Conservation (phyloP, 768 basidiomycete genomes). For the Suillus variegatus region DNA sequence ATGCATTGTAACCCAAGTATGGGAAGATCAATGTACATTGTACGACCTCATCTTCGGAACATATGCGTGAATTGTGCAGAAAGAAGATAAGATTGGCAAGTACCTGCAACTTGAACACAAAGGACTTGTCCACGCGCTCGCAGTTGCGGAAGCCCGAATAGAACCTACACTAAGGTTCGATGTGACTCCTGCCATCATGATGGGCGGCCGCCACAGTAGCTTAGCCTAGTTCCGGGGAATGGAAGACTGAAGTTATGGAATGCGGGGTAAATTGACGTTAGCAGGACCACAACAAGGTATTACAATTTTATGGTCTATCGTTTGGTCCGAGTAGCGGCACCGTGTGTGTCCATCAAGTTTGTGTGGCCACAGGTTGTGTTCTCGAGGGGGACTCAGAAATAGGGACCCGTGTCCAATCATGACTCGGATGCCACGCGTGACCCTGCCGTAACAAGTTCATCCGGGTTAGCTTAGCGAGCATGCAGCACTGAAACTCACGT, state of each 20-base stretch:
- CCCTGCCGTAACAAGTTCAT: not conserved
- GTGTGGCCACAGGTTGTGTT: too few relatives aligned
- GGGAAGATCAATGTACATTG: slow-evolving; percentile 31
- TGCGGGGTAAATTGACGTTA: not conserved
- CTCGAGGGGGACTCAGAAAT: not conserved
- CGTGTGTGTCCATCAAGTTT: not conserved
- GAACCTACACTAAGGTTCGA: not conserved
- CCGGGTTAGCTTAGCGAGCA: too few relatives aligned
- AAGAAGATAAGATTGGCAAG: not conserved
- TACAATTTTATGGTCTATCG: not conserved
- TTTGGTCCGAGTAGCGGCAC: not conserved
- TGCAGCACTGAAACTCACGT: not conserved
- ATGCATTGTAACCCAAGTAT: slow-evolving; percentile 33
- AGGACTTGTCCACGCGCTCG: not conserved
- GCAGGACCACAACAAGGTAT: not conserved
- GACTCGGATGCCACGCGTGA: not conserved
- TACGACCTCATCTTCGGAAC: slow-evolving; percentile 1
- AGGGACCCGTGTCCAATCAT: not conserved
- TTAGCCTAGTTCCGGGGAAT: slow-evolving; percentile 5
- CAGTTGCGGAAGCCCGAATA: not conserved
- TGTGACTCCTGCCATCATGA: not conserved
- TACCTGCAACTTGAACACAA: not conserved
- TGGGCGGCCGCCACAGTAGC: not conserved
- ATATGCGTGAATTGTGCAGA: not conserved
- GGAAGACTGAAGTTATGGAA: not conserved